phyloP scores from a whole-genome alignment of 1,139 yeast species.

The Arxiozyma bovina region DNA sequence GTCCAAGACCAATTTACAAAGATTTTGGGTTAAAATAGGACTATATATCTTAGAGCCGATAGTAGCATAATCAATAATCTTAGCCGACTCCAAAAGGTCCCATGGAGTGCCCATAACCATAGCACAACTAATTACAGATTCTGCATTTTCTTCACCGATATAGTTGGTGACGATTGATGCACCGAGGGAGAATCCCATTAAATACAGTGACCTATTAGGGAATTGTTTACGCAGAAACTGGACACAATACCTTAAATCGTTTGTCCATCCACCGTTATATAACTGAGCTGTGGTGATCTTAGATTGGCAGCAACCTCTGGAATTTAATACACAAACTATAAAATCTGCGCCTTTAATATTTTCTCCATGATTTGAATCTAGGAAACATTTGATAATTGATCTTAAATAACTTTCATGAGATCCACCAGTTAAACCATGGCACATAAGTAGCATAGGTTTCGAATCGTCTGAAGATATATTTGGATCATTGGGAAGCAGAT shows the following conservation, averaged over 20 bases:
- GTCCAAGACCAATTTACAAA: conserved; percentile 37
- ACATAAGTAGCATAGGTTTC: conserved; percentile 44
- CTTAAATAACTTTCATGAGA: conserved; percentile 52
- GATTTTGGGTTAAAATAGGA: conserved; percentile 45
- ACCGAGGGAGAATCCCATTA: conserved; percentile 51
- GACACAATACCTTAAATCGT: conserved; percentile 47
- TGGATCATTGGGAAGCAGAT: conserved; percentile 29
- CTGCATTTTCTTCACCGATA: conserved; percentile 43
- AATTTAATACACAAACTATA: conserved; percentile 48
- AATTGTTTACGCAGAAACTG: conserved; percentile 39
- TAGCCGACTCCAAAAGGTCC: conserved; percentile 45
- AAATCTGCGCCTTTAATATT: conserved; percentile 34
- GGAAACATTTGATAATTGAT: conserved; percentile 30
- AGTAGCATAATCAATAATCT: conserved; percentile 35
- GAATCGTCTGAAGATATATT: conserved; percentile 32
- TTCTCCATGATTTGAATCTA: conserved; percentile 30
- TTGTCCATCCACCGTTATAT: conserved; percentile 55
- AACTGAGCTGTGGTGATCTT: conserved; percentile 50
- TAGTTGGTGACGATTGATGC: conserved; percentile 49
- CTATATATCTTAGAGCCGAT: conserved; percentile 45
- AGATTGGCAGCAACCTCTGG: conserved; percentile 55
- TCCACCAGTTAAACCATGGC: conserved; percentile 59
- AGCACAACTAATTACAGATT: conserved; percentile 39
- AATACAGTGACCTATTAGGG: conserved; percentile 44
- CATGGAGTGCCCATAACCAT: conserved; percentile 48